Evolutionary conservation across 352 stramenopile species (phyloP).

Genomic region (Phytophthora sojae): DNA sequence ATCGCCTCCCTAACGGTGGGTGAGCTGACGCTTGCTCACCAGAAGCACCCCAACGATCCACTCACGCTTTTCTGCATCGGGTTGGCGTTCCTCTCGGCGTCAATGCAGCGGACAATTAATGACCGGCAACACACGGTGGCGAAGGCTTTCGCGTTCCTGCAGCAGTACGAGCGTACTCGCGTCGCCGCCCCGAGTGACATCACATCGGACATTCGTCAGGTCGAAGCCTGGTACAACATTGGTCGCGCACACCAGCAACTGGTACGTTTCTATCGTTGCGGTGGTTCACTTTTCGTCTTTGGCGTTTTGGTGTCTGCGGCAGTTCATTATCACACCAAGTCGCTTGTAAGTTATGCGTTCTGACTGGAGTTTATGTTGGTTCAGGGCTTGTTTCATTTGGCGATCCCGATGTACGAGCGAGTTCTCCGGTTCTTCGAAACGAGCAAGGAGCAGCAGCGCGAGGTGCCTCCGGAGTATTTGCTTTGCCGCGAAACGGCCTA

Average conservation of each 20-base stretch:
- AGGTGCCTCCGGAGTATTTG: slow-evolving; percentile 72
- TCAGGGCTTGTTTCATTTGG: slow-evolving; percentile 85
- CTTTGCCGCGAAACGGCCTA: slow-evolving; percentile 88
- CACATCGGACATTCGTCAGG: slow-evolving; percentile 63
- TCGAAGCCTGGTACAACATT: slow-evolving; percentile 91
- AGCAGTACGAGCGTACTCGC: slow-evolving; percentile 80
- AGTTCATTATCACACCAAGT: slow-evolving; percentile 2
- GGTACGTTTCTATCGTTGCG: slow-evolving; percentile 48
- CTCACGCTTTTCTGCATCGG: slow-evolving; percentile 89
- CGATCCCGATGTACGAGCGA: slow-evolving; percentile 90
- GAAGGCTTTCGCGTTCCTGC: slow-evolving; percentile 88
- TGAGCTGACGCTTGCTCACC: slow-evolving; percentile 85
- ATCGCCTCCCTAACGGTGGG: slow-evolving; percentile 86
- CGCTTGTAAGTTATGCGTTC: background rate
- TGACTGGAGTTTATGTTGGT: slow-evolving; percentile 12
- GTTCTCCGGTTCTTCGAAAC: slow-evolving; percentile 84
- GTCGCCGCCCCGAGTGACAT: slow-evolving; percentile 60
- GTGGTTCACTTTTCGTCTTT: slow-evolving; percentile 1
- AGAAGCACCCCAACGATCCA: slow-evolving; percentile 76
- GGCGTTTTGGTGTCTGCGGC: background rate
- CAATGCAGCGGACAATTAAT: slow-evolving; percentile 89
- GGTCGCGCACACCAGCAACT: slow-evolving; percentile 87
- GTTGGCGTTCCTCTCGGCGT: slow-evolving; percentile 82
- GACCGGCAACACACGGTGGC: slow-evolving; percentile 85
- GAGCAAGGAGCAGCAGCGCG: slow-evolving; percentile 49